Conservation (phyloP, 2,329 filamentous ascomycete genomes). For the Peltaster fructicola region DNA sequence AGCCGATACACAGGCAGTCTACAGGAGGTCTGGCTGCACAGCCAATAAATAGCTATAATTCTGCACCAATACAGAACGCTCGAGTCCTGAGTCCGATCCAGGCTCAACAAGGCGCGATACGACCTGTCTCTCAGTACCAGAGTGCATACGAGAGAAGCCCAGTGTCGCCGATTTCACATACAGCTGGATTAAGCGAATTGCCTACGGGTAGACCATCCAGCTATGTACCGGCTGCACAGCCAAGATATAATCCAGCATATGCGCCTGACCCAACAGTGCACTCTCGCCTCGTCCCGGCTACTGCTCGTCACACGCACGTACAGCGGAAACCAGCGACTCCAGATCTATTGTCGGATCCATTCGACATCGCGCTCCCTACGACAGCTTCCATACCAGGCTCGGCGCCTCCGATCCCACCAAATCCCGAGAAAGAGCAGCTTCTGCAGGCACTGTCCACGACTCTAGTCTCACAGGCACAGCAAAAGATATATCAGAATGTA, state of each 20-base stretch:
- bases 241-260: no score
- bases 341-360: constrained; percentile 46
- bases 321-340: constrained; percentile 21
- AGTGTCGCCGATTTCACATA: constrained; percentile 17
- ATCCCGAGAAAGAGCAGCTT: constrained; percentile 85
- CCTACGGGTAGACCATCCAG: no score
- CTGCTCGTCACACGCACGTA: no score
- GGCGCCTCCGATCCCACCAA: constrained; percentile 78
- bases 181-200: no score
- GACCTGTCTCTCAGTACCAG: constrained; percentile 6
- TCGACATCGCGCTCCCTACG: constrained; percentile 39
- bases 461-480: constrained; percentile 50
- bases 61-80: no score
- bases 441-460: constrained; percentile 57
- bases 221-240: no score
- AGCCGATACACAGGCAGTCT: no score
- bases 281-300: no score
- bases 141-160: constrained; percentile 13
- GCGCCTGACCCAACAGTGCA: no score
- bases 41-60: no score
- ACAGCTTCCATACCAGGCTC: constrained; percentile 30
- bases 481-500: constrained; percentile 52
- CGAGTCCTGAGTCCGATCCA: no score
- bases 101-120: constrained; percentile 4
- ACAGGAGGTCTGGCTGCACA: no score